Evolutionary conservation across 2,329 filamentous ascomycete species (phyloP).

Genomic region (Chrysoporthe austroafricana): DNA sequence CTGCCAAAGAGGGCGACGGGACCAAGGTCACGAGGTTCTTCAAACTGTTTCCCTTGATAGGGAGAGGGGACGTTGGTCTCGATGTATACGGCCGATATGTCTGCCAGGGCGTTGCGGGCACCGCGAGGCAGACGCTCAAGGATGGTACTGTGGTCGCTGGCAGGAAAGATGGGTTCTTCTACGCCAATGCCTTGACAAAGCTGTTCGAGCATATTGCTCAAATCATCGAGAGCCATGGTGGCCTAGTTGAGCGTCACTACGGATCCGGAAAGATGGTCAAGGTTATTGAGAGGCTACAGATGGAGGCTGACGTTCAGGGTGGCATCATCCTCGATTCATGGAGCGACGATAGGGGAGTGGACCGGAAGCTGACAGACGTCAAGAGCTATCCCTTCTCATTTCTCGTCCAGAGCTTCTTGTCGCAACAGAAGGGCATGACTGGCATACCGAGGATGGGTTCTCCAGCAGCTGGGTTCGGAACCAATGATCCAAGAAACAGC

Average conservation of each 20-base stretch:
- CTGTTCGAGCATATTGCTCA: slow-evolving; percentile 97
- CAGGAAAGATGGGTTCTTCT: slow-evolving; percentile 82
- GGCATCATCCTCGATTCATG: slow-evolving; percentile 96
- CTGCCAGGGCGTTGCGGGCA: slow-evolving; percentile 87
- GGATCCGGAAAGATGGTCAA: slow-evolving; percentile 90
- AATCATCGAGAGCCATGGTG: slow-evolving; percentile 90
- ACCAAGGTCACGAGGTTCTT: slow-evolving; percentile 94
- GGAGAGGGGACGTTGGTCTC: slow-evolving; percentile 82
- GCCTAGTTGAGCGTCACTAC: slow-evolving; percentile 91
- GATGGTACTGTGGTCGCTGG: slow-evolving; percentile 59
- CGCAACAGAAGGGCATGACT: slow-evolving; percentile 63
- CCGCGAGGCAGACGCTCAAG: slow-evolving; percentile 80
- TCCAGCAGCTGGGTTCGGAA: slow-evolving; percentile 62
- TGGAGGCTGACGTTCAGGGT: slow-evolving; percentile 94
- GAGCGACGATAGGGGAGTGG: slow-evolving; percentile 84
- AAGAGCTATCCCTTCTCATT: slow-evolving; percentile 99
- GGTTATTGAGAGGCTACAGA: slow-evolving; percentile 89
- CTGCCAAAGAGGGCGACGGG: slow-evolving; percentile 83
- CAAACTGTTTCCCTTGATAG: slow-evolving; percentile 95
- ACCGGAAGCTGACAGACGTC: slow-evolving; percentile 88
- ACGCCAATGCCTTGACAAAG: slow-evolving; percentile 85
- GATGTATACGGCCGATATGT: slow-evolving; percentile 97
- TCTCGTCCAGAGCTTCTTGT: slow-evolving; percentile 89
- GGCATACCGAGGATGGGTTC: slow-evolving; percentile 74
- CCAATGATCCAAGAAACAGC: slow-evolving; percentile 59